A percentile compares a stretch with the other conserved stretches of the same genome.
These are phyloP conservation scores for Rhododendron mucronatum DNA, from an alignment of 148 eudicot genomes.

Conservation along the genomic window DNA sequence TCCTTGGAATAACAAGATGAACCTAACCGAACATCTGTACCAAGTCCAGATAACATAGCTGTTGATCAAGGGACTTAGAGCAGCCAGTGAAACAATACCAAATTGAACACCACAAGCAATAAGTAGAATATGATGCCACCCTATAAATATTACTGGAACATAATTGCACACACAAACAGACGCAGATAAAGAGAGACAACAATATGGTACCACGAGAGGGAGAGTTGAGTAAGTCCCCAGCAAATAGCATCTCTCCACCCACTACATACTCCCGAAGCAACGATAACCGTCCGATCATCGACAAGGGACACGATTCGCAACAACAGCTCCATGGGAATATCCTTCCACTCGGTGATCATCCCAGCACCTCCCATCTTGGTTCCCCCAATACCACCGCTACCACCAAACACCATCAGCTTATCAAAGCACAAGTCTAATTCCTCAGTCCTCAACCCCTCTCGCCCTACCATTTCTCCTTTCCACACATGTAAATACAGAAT, in stretches of 20 bases:
- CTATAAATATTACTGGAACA: neutral
- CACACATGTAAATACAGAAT: neutral
- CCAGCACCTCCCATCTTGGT: constrained; percentile 31
- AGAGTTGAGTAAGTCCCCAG: constrained; percentile 64
- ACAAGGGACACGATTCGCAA: constrained; percentile 65
- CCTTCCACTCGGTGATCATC: constrained; percentile 64
- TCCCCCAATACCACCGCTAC: constrained; percentile 12
- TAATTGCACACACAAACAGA: neutral
- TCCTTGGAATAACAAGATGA: neutral
- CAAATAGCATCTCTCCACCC: constrained; percentile 92
- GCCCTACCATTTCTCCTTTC: constrained; percentile 26
- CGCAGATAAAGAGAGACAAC: neutral
- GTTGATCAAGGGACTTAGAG: neutral
- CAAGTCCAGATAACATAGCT: neutral
- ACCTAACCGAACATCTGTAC: neutral
- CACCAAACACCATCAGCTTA: constrained; percentile 59
- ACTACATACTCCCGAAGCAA: constrained; percentile 73
- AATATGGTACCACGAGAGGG: constrained; percentile 76
- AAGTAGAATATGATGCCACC: neutral
- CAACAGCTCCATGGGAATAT: constrained; percentile 86
- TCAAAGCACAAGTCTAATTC: constrained; percentile 54
- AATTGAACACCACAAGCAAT: neutral
- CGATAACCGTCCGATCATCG: constrained; percentile 75
- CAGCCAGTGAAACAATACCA: neutral
- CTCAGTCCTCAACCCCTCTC: constrained; percentile 39